These are phyloP conservation scores for Bodo saltans DNA, from an alignment of 78 protist species.

Conservation along the genomic window DNA sequence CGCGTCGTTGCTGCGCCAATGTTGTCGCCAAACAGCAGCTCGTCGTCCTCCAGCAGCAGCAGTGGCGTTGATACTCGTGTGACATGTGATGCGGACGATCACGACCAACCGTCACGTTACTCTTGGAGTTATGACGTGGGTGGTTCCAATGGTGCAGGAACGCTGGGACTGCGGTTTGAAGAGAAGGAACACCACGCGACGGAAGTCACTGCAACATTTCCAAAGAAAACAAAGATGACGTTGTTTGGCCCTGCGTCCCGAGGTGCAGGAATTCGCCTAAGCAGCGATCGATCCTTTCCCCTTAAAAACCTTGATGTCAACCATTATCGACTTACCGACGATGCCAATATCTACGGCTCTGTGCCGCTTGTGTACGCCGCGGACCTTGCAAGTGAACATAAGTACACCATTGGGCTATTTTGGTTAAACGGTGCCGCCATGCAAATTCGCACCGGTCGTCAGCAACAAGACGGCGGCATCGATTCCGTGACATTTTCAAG, in stretches of 20 bases:
- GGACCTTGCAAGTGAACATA: neutral
- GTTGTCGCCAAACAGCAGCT: too few relatives aligned
- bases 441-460: conserved; percentile 41
- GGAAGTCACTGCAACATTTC: too few relatives aligned
- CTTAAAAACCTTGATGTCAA: conserved; percentile 88
- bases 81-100: too few relatives aligned
- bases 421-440: conserved; percentile 91
- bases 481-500: neutral
- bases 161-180: too few relatives aligned
- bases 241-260: neutral
- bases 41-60: too few relatives aligned
- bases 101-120: too few relatives aligned
- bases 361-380: conserved; percentile 72
- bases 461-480: conserved; percentile 46
- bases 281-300: conserved; percentile 52
- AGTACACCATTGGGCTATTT: conserved; percentile 52
- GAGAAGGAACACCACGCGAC: too few relatives aligned
- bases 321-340: conserved; percentile 71
- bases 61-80: too few relatives aligned
- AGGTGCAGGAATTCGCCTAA: neutral
- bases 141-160: too few relatives aligned
- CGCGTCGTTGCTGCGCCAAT: too few relatives aligned
- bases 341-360: conserved; percentile 83
- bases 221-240: too few relatives aligned
- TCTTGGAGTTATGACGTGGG: too few relatives aligned